Percentiles rank a stretch among this genome's conserved stretches.
Conservation (phyloP, 768 basidiomycete genomes). For the Pulveroboletus frians region DNA sequence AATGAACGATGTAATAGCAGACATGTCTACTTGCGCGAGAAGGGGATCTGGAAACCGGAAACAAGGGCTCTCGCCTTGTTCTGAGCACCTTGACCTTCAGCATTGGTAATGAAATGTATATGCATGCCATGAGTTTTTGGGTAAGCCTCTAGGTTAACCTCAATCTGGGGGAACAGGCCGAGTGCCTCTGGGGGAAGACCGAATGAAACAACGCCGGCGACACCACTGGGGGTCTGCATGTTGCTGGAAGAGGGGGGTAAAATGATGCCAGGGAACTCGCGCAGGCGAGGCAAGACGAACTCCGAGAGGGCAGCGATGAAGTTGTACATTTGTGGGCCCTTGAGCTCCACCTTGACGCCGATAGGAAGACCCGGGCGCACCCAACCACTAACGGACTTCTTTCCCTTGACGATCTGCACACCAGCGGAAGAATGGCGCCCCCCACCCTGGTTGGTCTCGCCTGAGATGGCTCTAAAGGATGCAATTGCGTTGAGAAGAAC, state of each 20-base stretch:
- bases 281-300: slow-evolving; percentile 90
- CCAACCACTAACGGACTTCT: slow-evolving; percentile 76
- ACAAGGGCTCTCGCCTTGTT: slow-evolving; percentile 81
- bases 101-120: slow-evolving; percentile 89
- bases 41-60: slow-evolving; percentile 91
- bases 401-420: slow-evolving; percentile 68
- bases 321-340: slow-evolving; percentile 91
- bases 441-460: slow-evolving; percentile 71
- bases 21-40: slow-evolving; percentile 42
- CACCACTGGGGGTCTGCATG: slow-evolving; percentile 66
- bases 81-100: slow-evolving; percentile 83
- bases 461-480: slow-evolving; percentile 81
- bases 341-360: slow-evolving; percentile 86
- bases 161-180: slow-evolving; percentile 91
- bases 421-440: slow-evolving; percentile 67
- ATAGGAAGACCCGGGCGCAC: slow-evolving; percentile 76
- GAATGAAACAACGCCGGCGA: slow-evolving; percentile 84
- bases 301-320: slow-evolving; percentile 85
- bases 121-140: slow-evolving; percentile 86
- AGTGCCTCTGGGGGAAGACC: slow-evolving; percentile 82
- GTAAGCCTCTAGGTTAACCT: slow-evolving; percentile 89
- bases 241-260: slow-evolving; percentile 73
- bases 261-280: slow-evolving; percentile 82
- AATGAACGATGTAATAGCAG: not conserved
- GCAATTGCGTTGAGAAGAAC: slow-evolving; percentile 81